Base-by-base conservation (phyloP, 345 rosid species). In the Geranium brycei region DNA sequence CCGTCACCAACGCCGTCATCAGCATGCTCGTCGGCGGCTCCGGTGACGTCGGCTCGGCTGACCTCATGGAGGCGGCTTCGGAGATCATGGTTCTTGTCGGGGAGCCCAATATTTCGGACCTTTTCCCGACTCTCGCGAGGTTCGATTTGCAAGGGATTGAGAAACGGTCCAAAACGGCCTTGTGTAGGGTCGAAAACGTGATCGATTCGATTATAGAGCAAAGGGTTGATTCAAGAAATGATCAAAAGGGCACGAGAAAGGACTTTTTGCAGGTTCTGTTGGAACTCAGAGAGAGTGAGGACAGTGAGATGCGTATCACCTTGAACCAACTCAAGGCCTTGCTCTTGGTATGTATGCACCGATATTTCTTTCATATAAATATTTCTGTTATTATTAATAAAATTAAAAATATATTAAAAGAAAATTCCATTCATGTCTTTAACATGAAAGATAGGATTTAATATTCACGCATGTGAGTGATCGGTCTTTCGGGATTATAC, bases 131-230 rank as follows among this genome's bases (percentile, higher is more conserved):
- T 5, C 17, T 73, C 0, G 77, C 65, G n/a, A 69, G 64, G 70
- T 73, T 73, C 19, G 77, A 73, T 55, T 5, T 69, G 51, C 67
- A 62, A 65, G 68, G 76, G 5, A 40, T 73, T n/a, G 76, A 73
- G 63, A 73, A 69, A 3, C 17, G 62, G 31, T 61, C 58, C 66
- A 55, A 62, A 56, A 23, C 56, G 60, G 2, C 19, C 17, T 12
- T 40, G 62, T 11, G 31, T 38, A 51, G 28, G 66, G 28, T 23
- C 0, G 74, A 64, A 0, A 32, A 40, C 23, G 57, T 71, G n/a
- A 66, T 66, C 55, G 60, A 71, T 23, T 30, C 15, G n/a, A 69
- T 62, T 0, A 66, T 71, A 2, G 13, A n/a, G 19, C 55, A 18
- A 17, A 30, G 57, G 16, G 31, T 15, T 11, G 8, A 23, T 59